Conservation (phyloP, 2,329 filamentous ascomycete genomes). For the Meredithiella fracta region DNA sequence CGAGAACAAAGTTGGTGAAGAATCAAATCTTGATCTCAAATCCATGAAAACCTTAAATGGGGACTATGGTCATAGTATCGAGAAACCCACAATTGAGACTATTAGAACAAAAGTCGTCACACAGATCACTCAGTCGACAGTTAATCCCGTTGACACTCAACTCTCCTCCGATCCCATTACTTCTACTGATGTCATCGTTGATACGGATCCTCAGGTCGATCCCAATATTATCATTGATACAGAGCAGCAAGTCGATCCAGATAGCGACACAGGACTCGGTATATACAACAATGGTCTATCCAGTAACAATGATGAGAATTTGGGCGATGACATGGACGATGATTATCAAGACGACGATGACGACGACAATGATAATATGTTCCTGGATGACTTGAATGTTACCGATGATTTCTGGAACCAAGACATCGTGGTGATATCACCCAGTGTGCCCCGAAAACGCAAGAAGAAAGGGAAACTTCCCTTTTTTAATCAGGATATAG, state of each 20-base stretch:
- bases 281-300: neutral
- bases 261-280: neutral
- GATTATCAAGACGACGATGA: slow-evolving; percentile 30
- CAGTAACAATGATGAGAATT: neutral
- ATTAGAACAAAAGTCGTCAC: too few species aligned
- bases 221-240: neutral
- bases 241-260: neutral
- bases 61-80: too few species aligned
- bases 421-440: slow-evolving; percentile 10
- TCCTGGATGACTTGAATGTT: neutral
- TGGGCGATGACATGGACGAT: neutral
- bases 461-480: slow-evolving; percentile 4
- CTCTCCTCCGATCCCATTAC: too few species aligned
- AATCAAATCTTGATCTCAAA: neutral
- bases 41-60: too few species aligned
- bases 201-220: too few species aligned
- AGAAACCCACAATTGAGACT: too few species aligned
- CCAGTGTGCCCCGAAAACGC: slow-evolving; percentile 1
- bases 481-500: slow-evolving; percentile 27
- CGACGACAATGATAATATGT: neutral
- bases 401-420: slow-evolving; percentile 6
- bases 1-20: neutral
- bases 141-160: too few species aligned
- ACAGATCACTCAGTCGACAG: too few species aligned
- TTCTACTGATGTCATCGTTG: too few species aligned